Conservation (phyloP, 2,329 filamentous ascomycete genomes). For the Colletotrichum agaves region DNA sequence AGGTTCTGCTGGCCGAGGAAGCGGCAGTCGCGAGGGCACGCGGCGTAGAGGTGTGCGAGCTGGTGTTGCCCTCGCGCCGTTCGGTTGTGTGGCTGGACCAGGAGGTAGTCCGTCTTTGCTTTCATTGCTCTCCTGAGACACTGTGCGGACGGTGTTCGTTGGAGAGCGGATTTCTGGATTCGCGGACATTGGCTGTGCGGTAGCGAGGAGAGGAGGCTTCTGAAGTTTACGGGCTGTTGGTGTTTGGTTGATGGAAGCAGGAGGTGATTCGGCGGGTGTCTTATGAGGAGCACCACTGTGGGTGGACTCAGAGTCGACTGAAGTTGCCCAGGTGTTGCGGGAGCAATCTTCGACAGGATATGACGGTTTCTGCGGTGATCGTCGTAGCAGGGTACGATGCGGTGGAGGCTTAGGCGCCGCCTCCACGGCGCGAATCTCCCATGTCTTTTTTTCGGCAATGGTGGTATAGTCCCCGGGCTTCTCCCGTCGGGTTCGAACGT, state of each 20-base stretch:
- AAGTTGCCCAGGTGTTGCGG: slow-evolving; percentile 33
- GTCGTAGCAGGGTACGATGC: slow-evolving; percentile 45
- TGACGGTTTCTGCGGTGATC: slow-evolving; percentile 45
- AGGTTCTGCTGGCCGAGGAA: slow-evolving; percentile 52
- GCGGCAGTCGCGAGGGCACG: slow-evolving; percentile 47
- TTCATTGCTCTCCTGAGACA: slow-evolving; percentile 31
- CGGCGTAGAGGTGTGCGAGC: slow-evolving; percentile 38
- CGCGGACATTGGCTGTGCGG: slow-evolving; percentile 6
- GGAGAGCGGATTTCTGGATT: slow-evolving; percentile 6
- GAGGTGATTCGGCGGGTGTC: slow-evolving; percentile 31
- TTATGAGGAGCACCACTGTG: slow-evolving; percentile 41
- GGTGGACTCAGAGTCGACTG: slow-evolving; percentile 41
- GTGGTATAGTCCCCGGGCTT: slow-evolving; percentile 56
- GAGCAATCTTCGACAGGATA: slow-evolving; percentile 35
- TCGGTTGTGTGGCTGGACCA: slow-evolving; percentile 35
- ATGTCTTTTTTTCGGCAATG: slow-evolving; percentile 60
- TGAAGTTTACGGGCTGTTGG: slow-evolving; percentile 21
- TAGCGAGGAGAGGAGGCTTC: slow-evolving; percentile 29
- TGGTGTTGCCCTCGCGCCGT: slow-evolving; percentile 26
- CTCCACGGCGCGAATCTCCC: slow-evolving; percentile 50
- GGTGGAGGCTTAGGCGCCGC: slow-evolving; percentile 46
- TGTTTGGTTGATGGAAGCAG: slow-evolving; percentile 23
- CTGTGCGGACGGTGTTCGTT: slow-evolving; percentile 6
- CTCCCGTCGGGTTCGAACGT: slow-evolving; percentile 36
- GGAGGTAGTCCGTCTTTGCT: slow-evolving; percentile 41